Evolutionary conservation across 805 yeast genomes (phyloP), one percentile per base, ranked within the genome.

Genomic region (Saccharomycopsis sp.): DNA sequence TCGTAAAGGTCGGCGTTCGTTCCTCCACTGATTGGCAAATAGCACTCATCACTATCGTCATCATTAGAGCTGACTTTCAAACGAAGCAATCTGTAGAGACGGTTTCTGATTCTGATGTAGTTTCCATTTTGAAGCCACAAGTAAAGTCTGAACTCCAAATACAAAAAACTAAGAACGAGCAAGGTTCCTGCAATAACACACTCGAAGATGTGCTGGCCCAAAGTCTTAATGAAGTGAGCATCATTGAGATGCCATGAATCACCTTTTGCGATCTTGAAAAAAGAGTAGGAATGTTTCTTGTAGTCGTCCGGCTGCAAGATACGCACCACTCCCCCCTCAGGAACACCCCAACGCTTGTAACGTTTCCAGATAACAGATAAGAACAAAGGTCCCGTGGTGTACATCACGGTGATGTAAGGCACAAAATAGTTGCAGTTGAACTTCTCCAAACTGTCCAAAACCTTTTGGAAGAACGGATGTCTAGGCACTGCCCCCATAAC

Each of bases 161-260:
- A 75, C n/a, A 81, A 67, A 12, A 81, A 60, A 9, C 71, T 56
- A 48, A 74, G 72, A 2, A 84, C 91, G 53, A 85, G 66, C 16
- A 80, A 60, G 63, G 87, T 83, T 1, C 97, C 96, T 14, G 80
- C 80, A 48, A 87, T 66, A 1, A 89, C 88, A 24, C 91, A 85
- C 46, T 85, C 71, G 15, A 82, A 77, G 63, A 91, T 81, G 70
- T 91, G 97, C 62, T 81, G 78, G 16, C 89, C 90, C 71, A 91
- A 72, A 7, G 80, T 73, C 66, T 87, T 83, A 71, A 91, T 82
- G 67, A 89, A 81, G 56, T 82, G 78, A 9, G 97, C 97, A 70
- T 91, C 97, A 63, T 84, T 89, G 66, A 82, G 73, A 71, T 91
- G 97, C 97, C 97, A 91, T 24, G 96, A 87, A 0, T 96, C 88